Percentiles rank a stretch among this genome's conserved stretches.
phyloP scores from a whole-genome alignment of 2,329 filamentous ascomycete genomes.

The Pyrenochaeta sp. region DNA sequence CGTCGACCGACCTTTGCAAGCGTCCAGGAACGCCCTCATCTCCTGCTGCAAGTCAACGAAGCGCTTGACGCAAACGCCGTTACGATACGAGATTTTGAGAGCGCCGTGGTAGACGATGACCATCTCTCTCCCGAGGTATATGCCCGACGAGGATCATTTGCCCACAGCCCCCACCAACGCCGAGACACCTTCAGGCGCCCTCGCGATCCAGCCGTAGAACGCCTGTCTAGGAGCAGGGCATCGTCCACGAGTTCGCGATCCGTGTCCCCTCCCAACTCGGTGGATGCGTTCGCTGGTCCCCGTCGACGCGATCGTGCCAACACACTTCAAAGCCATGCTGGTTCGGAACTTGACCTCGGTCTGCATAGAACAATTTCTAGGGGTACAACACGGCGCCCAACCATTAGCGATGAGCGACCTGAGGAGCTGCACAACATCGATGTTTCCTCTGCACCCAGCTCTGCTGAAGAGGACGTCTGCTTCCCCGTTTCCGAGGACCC shows the following conservation, averaged over 20 bases:
- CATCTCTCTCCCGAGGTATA: conserved; percentile 55
- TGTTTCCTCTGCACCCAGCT: conserved; percentile 70
- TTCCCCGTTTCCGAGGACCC: conserved; percentile 77
- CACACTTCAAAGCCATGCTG: conserved; percentile 66
- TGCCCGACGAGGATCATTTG: conserved; percentile 56
- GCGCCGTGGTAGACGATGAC: conserved; percentile 82
- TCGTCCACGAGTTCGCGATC: conserved; percentile 69
- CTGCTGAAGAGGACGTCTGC: conserved; percentile 86
- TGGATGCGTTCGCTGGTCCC: conserved; percentile 94
- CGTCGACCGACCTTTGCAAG: conserved; percentile 79
- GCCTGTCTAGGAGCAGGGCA: conserved; percentile 51
- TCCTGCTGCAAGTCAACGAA: conserved; percentile 56
- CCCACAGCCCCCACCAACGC: conserved; percentile 48
- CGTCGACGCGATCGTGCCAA: conserved; percentile 80
- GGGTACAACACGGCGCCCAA: conserved; percentile 67
- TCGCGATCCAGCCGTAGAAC: conserved; percentile 44
- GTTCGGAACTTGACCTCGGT: conserved; percentile 63
- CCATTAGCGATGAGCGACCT: conserved; percentile 66
- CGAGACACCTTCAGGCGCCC: conserved; percentile 54
- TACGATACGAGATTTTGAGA: conserved; percentile 81
- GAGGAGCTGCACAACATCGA: conserved; percentile 66
- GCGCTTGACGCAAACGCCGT: conserved; percentile 52
- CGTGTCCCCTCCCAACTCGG: conserved; percentile 90
- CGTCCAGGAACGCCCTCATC: conserved; percentile 55
- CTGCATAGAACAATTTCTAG: conserved; percentile 76